Base-by-base conservation (phyloP, 495 filamentous ascomycete species). In the Podospora pseudocomata region DNA sequence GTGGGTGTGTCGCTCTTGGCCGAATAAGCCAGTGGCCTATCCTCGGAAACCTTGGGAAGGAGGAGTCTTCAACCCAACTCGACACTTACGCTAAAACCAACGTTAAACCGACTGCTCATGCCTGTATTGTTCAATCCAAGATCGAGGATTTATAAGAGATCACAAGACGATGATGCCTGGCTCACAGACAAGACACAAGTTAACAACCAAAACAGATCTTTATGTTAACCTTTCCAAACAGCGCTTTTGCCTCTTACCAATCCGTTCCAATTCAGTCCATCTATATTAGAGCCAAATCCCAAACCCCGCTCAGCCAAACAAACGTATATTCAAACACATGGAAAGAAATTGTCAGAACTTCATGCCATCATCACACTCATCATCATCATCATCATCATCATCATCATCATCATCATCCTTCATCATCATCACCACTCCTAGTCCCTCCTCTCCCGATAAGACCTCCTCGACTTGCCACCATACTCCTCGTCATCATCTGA, bases 401-500 rank as follows among this genome's bases (percentile, higher is more conserved):
- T 23, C 58, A 20, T 63, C 28, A 23, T 20, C 20, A 20, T 1
- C 20, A 20, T 23, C 20, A 23, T n/a, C n/a, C n/a, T n/a, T 49
- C 32, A 23, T 23, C 58, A 20, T 23, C 23, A n/a, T 63, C n/a
- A 49, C 55, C 27, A 2, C 20, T 7, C 15, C 32, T 49, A 63
- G 61, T 63, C 61, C 28, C 30, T 62, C 15, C 67, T 44, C 49
- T 69, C 60, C 23, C 69, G 66, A n/a, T 67, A 61, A 53, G 39
- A 49, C 39, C 65, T 63, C 61, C 64, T 62, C 5, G 65, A 60
- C 53, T 67, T 49, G 9, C 39, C 39, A 3, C 39, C 61, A 30
- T 71, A 63, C 0, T 74, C 70, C 4, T 72, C 70, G 0, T 68
- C 72, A 53, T 70, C 72, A 11, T 65, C 67, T 26, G 66, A 63